Conservation (phyloP, 2,329 filamentous ascomycete species). For the Berkeleyomyces rouxiae region DNA sequence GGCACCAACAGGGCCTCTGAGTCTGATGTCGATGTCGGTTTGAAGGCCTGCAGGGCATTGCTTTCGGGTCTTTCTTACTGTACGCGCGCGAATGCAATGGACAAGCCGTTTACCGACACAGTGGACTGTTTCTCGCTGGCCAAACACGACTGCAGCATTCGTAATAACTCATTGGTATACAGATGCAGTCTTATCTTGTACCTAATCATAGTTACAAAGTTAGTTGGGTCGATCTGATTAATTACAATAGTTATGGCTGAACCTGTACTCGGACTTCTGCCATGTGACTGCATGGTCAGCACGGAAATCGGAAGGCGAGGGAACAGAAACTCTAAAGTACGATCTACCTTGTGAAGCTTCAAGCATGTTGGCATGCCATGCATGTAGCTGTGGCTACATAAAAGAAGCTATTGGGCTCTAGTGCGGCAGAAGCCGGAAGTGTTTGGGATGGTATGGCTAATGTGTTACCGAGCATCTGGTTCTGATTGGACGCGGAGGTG, state of each 20-base stretch:
- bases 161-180: not conserved
- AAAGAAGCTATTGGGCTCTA: not conserved
- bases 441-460: not conserved
- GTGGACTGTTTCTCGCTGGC: not conserved
- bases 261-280: not conserved
- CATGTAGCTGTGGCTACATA: not conserved
- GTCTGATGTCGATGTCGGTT: not conserved
- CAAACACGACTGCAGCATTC: not conserved
- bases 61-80: too few species aligned
- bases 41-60: not conserved
- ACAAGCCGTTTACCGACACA: too few species aligned
- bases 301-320: not conserved
- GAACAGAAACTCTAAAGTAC: not conserved
- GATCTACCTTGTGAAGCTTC: not conserved
- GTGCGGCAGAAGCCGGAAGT: not conserved
- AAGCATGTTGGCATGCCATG: not conserved
- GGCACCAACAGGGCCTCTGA: not conserved
- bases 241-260: not conserved
- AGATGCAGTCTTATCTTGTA: too few species aligned
- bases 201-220: too few species aligned
- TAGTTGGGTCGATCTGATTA: too few species aligned
- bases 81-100: too few species aligned
- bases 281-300: not conserved
- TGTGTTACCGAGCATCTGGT: not conserved
- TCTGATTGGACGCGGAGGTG: not conserved